Base-by-base conservation (phyloP, 192 early-diverging fungal genomes). In the Umbelopsis isabellina region DNA sequence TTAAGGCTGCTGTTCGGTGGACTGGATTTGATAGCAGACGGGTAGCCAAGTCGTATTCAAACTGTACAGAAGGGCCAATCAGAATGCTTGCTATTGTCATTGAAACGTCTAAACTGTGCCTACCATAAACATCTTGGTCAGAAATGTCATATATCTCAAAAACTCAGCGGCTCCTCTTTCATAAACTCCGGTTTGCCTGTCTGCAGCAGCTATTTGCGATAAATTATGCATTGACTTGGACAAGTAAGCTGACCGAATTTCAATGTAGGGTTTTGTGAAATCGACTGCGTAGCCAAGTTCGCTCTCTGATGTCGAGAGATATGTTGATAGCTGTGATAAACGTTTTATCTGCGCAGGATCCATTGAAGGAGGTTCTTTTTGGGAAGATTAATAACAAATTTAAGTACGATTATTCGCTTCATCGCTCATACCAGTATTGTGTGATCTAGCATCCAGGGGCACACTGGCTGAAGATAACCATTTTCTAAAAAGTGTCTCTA, bases 91-190 rank as follows among this genome's bases (percentile, higher is more conserved):
- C 6, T 18, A 2, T 12, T 5, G 18, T 10, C 12, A 15, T 15
- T 27, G 13, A 18, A 35, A 0, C 18, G 18, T 61, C 13, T 23
- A 69, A 35, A 71, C 27, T 10, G 61, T 21, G 44, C 61, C 49
- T 71, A 92, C 91, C 82, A 86, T 87, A 51, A 90, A 82, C 79
- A 92, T 75, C 48, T 79, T 80, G 44, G 92, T 71, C 18, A 91
- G 70, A 18, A 79, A 83, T 21, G 82, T 75, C 6, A 79, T 82
- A 66, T 90, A 91, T 18, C 83, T 78, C n/a, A 91, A 78, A 55
- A 90, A 87, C 10, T 85, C 82, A 18, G 80, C 82, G 0, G 87
- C 82, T 0, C 90, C 91, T 65, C 85, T 85, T 66, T 81, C 82
- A 69, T 93, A 93, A 15, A 70, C 55, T 15, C 80, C 80, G 44